Evolutionary conservation across 1,139 yeast genomes (phyloP), one percentile per base, ranked within the genome.

Genomic region (Sugiyamaella japonica): DNA sequence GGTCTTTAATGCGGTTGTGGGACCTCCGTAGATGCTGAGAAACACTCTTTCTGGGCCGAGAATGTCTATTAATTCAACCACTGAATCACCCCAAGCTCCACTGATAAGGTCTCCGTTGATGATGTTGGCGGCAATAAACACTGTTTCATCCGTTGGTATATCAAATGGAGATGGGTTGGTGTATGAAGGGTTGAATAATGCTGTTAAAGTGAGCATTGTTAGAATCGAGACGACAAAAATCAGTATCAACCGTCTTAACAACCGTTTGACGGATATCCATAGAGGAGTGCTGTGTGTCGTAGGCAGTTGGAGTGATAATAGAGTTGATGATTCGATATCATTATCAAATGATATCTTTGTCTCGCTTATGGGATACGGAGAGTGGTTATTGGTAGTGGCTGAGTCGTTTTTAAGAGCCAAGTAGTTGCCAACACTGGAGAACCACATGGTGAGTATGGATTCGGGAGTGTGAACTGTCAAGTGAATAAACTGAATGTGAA

Each of bases 51-150:
- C 25, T 4, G 54, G 54, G 5, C 61, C 61, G 25, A 58, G 49
- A 15, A 57, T 41, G 13, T 58, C 56, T 7, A 55, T 53, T 15
- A 58, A 52, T 10, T 50, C 50, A 23, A 57, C 39, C 1, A 58
- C 53, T 20, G 57, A 47, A 15, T 53, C 44, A n/a, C 61, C 61
- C 61, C 61, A 58, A 4, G 20, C 25, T 9, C 60, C 60, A 9
- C 20, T 34, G 3, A 57, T 53, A 16, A 58, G 50, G 12, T 50
- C 52, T 28, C 53, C 59, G 37, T 58, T 54, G 37, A 55, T 47
- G 15, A 58, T 55, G 31, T 53, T 54, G 17, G 57, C 59, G 5
- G 61, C 54, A 7, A 58, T 55, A 36, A 57, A 58, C n/a, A 58
- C 45, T 25, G 47, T 50, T 31, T 58, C 56, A n/a, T 53, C 38